Conservation (phyloP, 2,329 filamentous ascomycete species). For the Triangularia verruculosa region DNA sequence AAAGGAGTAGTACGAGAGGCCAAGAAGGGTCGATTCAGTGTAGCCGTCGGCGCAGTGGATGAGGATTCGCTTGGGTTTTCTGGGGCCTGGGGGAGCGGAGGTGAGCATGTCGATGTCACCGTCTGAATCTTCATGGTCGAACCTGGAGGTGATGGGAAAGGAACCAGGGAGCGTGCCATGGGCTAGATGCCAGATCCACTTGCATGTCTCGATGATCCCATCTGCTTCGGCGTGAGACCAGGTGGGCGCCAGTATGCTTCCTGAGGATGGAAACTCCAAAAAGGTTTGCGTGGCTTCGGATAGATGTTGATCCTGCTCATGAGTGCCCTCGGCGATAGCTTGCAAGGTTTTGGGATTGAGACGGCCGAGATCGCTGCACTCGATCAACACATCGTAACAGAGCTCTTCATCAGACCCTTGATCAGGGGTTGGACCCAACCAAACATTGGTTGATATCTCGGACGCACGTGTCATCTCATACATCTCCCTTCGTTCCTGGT, state of each 20-base stretch:
- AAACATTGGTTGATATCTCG: constrained; percentile 86
- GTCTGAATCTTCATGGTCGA: constrained; percentile 39
- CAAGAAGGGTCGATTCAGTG: constrained; percentile 87
- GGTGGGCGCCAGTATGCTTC: constrained; percentile 82
- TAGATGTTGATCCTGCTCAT: constrained; percentile 32
- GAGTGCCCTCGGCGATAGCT: constrained; percentile 55
- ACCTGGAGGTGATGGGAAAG: constrained; percentile 33
- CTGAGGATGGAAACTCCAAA: constrained; percentile 87
- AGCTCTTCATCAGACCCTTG: constrained; percentile 54
- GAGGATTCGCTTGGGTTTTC: constrained; percentile 59
- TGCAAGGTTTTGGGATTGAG: constrained; percentile 68
- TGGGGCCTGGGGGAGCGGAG: constrained; percentile 45
- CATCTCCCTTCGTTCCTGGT: constrained; percentile 89
- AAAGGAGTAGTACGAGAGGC: constrained; percentile 90
- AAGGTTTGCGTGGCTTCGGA: constrained; percentile 37
- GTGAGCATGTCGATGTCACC: constrained; percentile 41
- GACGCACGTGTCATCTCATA: constrained; percentile 86
- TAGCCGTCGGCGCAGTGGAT: constrained; percentile 96
- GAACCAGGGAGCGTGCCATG: constrained; percentile 54
- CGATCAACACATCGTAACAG: constrained; percentile 81
- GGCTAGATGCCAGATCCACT: constrained; percentile 83
- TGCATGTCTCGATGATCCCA: constrained; percentile 79
- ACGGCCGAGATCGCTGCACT: constrained; percentile 81
- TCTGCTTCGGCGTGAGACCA: constrained; percentile 83
- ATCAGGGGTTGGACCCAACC: constrained; percentile 83